Evolutionary conservation across 441 rosid species (phyloP).

Genomic region (Erysimum cheiri): DNA sequence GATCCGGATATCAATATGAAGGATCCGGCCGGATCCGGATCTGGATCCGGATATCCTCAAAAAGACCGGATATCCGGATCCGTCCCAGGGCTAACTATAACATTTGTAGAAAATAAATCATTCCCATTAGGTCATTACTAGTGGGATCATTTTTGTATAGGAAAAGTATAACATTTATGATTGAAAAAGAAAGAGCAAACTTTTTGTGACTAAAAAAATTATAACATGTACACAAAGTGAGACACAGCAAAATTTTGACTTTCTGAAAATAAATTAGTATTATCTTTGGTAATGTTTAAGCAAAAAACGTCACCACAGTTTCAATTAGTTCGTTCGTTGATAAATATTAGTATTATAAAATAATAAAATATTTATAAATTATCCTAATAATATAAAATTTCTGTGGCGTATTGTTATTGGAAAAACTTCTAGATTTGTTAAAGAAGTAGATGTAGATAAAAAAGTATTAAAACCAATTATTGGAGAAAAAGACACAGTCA

Average conservation of each 20-base stretch:
- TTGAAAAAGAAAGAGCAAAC: background rate
- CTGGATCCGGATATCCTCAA: too few species aligned
- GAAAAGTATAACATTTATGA: background rate
- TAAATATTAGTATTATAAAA: background rate
- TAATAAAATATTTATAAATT: background rate
- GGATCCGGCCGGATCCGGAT: too few species aligned
- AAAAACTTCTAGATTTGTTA: background rate
- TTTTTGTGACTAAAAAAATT: background rate
- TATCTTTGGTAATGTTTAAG: background rate
- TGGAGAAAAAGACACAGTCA: constrained; percentile 21
- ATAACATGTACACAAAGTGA: background rate
- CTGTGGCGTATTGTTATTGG: background rate
- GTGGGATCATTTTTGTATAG: background rate
- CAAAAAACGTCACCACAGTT: constrained; percentile 27
- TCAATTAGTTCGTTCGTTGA: background rate
- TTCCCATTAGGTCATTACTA: background rate
- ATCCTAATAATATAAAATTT: background rate
- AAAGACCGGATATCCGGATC: too few species aligned
- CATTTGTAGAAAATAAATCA: constrained; percentile 6
- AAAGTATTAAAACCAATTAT: constrained; percentile 10
- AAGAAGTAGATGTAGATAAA: background rate
- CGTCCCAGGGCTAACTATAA: background rate
- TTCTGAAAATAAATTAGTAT: background rate
- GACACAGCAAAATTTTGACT: background rate
- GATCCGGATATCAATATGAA: too few species aligned